Evolutionary conservation across 2,329 filamentous ascomycete genomes (phyloP).

Genomic region (Colletotrichum liaoningense): DNA sequence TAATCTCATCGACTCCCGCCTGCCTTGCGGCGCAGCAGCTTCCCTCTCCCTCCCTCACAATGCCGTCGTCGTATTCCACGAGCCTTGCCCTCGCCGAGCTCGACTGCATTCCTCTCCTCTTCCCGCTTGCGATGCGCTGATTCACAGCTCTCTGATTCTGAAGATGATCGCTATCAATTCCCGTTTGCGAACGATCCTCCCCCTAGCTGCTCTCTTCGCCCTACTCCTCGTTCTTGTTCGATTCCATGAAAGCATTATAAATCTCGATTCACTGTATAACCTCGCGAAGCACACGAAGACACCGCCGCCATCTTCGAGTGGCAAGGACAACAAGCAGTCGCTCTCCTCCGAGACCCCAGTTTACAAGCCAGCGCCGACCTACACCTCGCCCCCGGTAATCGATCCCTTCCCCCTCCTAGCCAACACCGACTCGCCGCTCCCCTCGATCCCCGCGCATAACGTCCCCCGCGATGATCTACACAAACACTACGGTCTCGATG

Average conservation of each 20-base stretch:
- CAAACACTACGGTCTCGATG: slow-evolving; percentile 50
- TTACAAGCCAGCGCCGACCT: slow-evolving; percentile 49
- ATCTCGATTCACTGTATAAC: slow-evolving; percentile 15
- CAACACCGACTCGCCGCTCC: slow-evolving; percentile 42
- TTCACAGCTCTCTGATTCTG: not conserved
- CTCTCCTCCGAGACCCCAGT: slow-evolving; percentile 34
- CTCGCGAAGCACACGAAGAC: not conserved
- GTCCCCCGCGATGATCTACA: slow-evolving; percentile 50
- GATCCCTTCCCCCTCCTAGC: slow-evolving; percentile 57
- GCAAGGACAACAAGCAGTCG: slow-evolving; percentile 8
- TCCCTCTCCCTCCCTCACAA: not conserved
- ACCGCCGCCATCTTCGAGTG: not conserved
- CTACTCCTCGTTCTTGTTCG: slow-evolving; percentile 26
- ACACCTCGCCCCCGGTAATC: slow-evolving; percentile 48
- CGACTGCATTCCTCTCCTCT: not conserved
- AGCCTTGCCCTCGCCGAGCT: not conserved
- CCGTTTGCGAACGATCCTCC: slow-evolving; percentile 19
- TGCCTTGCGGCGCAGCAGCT: not conserved
- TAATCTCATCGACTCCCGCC: not conserved
- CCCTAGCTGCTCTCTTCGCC: slow-evolving; percentile 24
- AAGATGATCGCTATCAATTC: slow-evolving; percentile 2
- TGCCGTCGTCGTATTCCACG: not conserved
- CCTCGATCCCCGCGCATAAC: slow-evolving; percentile 59
- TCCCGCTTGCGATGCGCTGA: not conserved
- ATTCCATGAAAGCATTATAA: slow-evolving; percentile 23